Conservation (phyloP, 2,329 filamentous ascomycete species). For the Biscogniauxia mediterranea region DNA sequence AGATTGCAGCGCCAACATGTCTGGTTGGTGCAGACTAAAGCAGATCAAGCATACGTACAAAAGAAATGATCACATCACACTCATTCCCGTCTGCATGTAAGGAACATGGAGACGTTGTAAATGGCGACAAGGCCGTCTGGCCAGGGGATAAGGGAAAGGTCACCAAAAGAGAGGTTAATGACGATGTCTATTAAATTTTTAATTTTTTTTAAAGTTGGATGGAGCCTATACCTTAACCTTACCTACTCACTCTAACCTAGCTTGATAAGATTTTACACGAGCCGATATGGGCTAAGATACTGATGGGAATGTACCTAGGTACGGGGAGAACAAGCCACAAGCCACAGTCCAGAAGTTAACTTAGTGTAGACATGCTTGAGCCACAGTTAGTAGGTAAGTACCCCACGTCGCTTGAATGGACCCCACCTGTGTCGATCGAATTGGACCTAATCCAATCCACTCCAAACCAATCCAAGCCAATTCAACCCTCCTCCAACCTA, state of each 20-base stretch:
- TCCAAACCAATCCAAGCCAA: not conserved
- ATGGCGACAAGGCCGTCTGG: not conserved
- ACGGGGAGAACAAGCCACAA: no score
- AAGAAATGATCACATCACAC: not conserved
- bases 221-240: not conserved
- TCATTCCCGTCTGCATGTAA: not conserved
- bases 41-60: not conserved
- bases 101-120: not conserved
- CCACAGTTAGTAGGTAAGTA: no score
- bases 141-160: not conserved
- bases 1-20: not conserved
- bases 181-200: not conserved
- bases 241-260: no score
- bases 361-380: no score
- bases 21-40: not conserved
- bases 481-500: not conserved
- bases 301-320: no score
- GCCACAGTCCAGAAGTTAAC: no score
- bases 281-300: no score
- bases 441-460: not conserved
- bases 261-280: no score
- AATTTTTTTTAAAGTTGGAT: not conserved
- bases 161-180: not conserved
- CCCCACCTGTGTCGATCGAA: not conserved
- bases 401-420: slow-evolving; percentile 2